These are phyloP conservation scores for Sporothrix humicola DNA, from an alignment of 2,329 filamentous ascomycete genomes.

Conservation along the genomic window DNA sequence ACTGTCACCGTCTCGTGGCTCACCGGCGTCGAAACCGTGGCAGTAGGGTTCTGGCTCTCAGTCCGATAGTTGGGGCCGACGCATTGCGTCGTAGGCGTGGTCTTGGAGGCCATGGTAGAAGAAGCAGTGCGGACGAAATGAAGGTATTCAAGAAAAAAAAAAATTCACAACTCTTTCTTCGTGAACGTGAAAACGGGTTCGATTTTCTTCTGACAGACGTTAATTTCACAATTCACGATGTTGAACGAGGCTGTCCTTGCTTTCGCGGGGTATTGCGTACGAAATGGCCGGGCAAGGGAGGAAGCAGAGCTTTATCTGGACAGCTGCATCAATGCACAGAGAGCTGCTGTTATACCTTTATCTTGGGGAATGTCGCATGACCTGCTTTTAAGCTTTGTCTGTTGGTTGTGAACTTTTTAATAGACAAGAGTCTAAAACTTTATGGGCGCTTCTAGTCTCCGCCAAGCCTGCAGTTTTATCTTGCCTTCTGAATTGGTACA, in stretches of 20 bases:
- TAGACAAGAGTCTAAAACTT: constrained; percentile 11
- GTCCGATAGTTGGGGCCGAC: constrained; percentile 82
- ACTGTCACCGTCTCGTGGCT: constrained; percentile 86
- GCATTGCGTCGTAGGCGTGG: constrained; percentile 60
- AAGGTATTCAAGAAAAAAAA: neutral
- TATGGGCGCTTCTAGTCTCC: constrained; percentile 14
- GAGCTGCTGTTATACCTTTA: constrained; percentile 12
- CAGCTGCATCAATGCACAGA: neutral
- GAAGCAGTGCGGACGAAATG: neutral
- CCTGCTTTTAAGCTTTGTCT: constrained; percentile 26
- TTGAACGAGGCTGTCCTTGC: neutral
- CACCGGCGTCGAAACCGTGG: constrained; percentile 85
- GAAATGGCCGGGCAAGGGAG: neutral
- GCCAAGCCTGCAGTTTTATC: constrained; percentile 27
- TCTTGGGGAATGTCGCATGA: constrained; percentile 31
- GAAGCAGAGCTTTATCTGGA: constrained; percentile 8
- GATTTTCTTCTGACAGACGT: neutral
- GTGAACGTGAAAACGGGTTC: neutral
- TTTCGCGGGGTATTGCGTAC: constrained; percentile 1
- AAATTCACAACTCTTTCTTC: neutral
- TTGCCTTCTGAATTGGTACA: neutral
- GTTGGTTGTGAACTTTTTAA: constrained; percentile 18
- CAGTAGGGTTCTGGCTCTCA: constrained; percentile 78
- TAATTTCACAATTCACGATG: constrained; percentile 2
- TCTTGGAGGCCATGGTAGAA: constrained; percentile 47